Conservation (phyloP, 352 stramenopile species). For the Thraustochytrium sp. region DNA sequence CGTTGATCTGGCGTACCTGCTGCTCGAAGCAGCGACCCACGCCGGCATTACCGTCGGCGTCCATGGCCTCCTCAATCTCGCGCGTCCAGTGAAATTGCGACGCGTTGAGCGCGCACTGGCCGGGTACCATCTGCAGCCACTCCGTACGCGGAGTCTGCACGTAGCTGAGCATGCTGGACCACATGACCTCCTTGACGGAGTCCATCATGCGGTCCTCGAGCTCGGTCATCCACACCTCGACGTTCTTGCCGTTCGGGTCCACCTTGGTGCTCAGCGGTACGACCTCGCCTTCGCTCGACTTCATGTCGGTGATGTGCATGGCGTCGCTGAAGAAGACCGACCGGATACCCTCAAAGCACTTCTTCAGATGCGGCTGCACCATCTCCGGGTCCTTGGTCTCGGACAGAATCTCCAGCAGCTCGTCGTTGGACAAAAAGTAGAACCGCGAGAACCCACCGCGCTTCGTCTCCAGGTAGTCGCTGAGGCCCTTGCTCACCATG, state of each 20-base stretch:
- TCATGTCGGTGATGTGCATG: conserved; percentile 74
- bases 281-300: conserved; percentile 68
- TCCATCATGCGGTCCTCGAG: conserved; percentile 80
- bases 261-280: conserved; percentile 71
- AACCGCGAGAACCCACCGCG: conserved; percentile 82
- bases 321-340: conserved; percentile 80
- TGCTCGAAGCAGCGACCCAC: conserved; percentile 80
- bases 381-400: conserved; percentile 87
- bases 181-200: conserved; percentile 83
- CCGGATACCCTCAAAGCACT: conserved; percentile 90
- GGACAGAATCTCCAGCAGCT: conserved; percentile 88
- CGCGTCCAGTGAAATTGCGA: conserved; percentile 89
- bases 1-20: conserved; percentile 79
- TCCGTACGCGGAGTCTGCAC: conserved; percentile 70
- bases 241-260: conserved; percentile 85
- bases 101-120: conserved; percentile 85
- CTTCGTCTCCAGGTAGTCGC: conserved; percentile 89
- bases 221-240: conserved; percentile 91
- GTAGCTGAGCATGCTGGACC: conserved; percentile 80
- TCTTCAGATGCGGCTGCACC: conserved; percentile 88
- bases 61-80: conserved; percentile 82
- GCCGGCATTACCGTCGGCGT: conserved; percentile 67
- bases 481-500: conserved; percentile 87
- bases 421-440: conserved; percentile 91
- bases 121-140: conserved; percentile 88